Evolutionary conservation across 1,284 basidiomycete species (phyloP), one percentile per base, ranked within the genome.

Genomic region (Lentinula novae-zelandiae): DNA sequence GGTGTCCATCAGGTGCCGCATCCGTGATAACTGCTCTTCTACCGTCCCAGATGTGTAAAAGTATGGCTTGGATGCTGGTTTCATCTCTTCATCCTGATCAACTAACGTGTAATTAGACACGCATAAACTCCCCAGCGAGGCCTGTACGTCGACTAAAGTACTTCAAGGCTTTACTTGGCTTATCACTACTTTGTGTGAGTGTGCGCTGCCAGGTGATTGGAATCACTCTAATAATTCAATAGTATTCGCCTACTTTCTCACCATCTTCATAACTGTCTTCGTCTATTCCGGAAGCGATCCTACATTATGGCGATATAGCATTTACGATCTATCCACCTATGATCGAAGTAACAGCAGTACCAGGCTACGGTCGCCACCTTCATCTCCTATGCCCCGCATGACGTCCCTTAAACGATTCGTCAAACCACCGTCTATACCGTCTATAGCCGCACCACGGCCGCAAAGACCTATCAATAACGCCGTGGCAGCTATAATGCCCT

Each of bases 101-200:
- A 42, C 7, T 33, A 5, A 46, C 27, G 2, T 46, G 17, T 27
- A 9, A 17, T 9, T 27, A 48, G 60, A 13, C 20, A 62, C 59
- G 57, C 39, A 22, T 15, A 55, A n/a, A 58, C 53, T 62, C 49
- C 44, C 64, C 69, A 67, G 53, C 54, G 58, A 63, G 22, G 39
- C 13, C 46, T 67, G 90, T 68, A 70, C 72, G 8, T 89, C 89
- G n/a, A 76, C 78, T 20, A 76, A 71, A 58, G 75, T 87, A 31
- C 73, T 90, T 39, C 70, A 85, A 64, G 85, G 79, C 4, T 89
- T 90, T 67, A 76, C 83, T 48, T 92, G 89, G 90, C 73, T 82
- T 39, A 80, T 76, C 66, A 76, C 82, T 39, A 68, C 78, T 40
- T 74, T 78, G 49, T 69, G 89, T 92, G 88, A 77, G 38, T 33